phyloP scores from a whole-genome alignment of 352 stramenopile species.

The Phytophthora europaea region DNA sequence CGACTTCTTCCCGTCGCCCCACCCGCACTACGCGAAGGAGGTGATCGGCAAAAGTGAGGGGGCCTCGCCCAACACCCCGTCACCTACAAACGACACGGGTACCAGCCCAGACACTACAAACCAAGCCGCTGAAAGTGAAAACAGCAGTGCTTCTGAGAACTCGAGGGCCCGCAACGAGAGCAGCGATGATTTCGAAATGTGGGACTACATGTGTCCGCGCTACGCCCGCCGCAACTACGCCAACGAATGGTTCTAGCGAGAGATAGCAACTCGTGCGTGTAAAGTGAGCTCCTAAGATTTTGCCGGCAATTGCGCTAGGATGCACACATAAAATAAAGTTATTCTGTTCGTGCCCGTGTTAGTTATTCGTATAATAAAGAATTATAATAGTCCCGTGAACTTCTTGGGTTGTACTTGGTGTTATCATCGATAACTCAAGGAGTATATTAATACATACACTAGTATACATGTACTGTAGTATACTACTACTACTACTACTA shows the following conservation, averaged over 20 bases:
- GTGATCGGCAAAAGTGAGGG: constrained; percentile 31
- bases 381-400: no score
- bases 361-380: neutral
- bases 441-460: no score
- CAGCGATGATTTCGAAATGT: constrained; percentile 60
- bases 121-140: constrained; percentile 14
- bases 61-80: neutral
- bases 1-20: constrained; percentile 44
- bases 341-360: constrained; percentile 10
- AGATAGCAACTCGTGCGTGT: constrained; percentile 16
- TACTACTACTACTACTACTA: no score
- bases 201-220: constrained; percentile 67
- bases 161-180: constrained; percentile 7
- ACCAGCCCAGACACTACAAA: constrained; percentile 13
- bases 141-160: constrained; percentile 1
- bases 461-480: no score
- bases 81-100: constrained; percentile 3
- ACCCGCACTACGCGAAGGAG: constrained; percentile 46
- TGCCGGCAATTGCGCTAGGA: constrained; percentile 12
- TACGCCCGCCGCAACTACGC: constrained; percentile 44
- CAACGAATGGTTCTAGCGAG: constrained; percentile 60
- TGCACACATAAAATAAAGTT: constrained; percentile 32
- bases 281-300: constrained; percentile 30
- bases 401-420: neutral
- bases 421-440: neutral